Base-by-base conservation (phyloP, 148 eudicot species). In the Pouteria glomerata region DNA sequence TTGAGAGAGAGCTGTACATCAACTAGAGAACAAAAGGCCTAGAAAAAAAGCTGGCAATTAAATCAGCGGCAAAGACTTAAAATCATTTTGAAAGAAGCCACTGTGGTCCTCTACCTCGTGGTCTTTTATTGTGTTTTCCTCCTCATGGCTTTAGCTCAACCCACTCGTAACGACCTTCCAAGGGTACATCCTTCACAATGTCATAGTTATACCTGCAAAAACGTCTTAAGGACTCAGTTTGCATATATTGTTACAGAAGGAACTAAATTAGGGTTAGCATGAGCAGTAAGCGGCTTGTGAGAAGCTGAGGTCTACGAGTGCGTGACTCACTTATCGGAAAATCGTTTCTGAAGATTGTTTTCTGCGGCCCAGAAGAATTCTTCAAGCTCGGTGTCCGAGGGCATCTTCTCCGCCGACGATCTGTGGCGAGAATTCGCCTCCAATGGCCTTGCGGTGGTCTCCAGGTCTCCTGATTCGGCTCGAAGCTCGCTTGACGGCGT, bases 81-180 rank as follows among this genome's bases (percentile, higher is more conserved):
- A 11, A 13, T 30, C 30, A 18, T 33, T 27, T 19, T 3, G 10
- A 18, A 62, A 23, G 26, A 52, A 16, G n/a, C 58, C 42, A 52
- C 37, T 53, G 4, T 34, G 29, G 67, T 10, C 24, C 15, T 69
- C 45, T 12, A 7, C 15, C 44, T 26, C 7, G 0, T 6, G 21
- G 35, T 12, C 13, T 15, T 30, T 39, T 13, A 26, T 15, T 44
- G 21, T 57, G 48, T 29, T 8, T 13, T 52, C 69, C 65, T 69
- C 23, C 68, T 87, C 85, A 86, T 63, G 82, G 88, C 75, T 84
- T 83, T 67, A 84, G 66, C 34, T 48, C 85, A 75, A 81, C 78
- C 97, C 97, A 92, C 64, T 89, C 88, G 71, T 81, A 89, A 14
- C 90, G 92, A 21, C 97, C 97, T 76, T 87, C 76, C 62, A 92